A percentile compares a stretch with the other conserved stretches of the same genome.
Evolutionary conservation across 2,329 filamentous ascomycete species (phyloP).

Genomic region (Phoma sp.): DNA sequence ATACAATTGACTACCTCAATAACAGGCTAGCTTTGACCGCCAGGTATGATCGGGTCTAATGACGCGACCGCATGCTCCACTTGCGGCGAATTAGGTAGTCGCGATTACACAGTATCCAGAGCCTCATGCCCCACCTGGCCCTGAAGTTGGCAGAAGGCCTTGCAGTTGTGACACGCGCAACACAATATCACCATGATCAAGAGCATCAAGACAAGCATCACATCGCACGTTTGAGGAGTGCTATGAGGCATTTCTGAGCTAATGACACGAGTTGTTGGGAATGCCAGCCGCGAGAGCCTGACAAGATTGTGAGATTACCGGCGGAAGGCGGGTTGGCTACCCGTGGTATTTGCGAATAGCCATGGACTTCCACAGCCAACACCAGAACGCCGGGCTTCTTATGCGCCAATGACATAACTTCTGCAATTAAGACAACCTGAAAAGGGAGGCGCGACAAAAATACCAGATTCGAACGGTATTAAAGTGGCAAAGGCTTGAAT

Average conservation of each 20-base stretch:
- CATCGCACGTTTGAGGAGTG: not conserved
- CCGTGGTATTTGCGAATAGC: constrained; percentile 7
- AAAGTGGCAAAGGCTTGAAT: not conserved
- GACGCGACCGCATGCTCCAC: constrained; percentile 5
- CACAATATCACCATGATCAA: not conserved
- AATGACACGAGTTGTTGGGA: constrained; percentile 9
- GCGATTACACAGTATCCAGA: constrained; percentile 2
- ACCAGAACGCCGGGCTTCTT: constrained; percentile 5
- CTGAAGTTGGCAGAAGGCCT: not conserved
- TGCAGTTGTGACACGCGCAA: not conserved
- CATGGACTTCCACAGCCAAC: constrained; percentile 6
- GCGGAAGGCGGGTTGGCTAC: constrained; percentile 9
- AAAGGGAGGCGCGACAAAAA: not conserved
- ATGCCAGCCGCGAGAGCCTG: constrained; percentile 7
- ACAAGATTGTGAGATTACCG: constrained; percentile 12
- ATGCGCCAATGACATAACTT: not conserved
- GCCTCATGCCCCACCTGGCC: constrained; percentile 1
- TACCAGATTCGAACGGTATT: not conserved
- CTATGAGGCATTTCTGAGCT: constrained; percentile 10
- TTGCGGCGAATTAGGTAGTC: constrained; percentile 10
- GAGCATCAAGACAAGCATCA: not conserved
- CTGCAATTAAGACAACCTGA: not conserved
- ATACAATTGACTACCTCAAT: constrained; percentile 14
- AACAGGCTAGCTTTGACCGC: constrained; percentile 7
- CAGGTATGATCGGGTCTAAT: constrained; percentile 2